Evolutionary conservation across 352 stramenopile genomes (phyloP).

Genomic region (Pythium biforme): DNA sequence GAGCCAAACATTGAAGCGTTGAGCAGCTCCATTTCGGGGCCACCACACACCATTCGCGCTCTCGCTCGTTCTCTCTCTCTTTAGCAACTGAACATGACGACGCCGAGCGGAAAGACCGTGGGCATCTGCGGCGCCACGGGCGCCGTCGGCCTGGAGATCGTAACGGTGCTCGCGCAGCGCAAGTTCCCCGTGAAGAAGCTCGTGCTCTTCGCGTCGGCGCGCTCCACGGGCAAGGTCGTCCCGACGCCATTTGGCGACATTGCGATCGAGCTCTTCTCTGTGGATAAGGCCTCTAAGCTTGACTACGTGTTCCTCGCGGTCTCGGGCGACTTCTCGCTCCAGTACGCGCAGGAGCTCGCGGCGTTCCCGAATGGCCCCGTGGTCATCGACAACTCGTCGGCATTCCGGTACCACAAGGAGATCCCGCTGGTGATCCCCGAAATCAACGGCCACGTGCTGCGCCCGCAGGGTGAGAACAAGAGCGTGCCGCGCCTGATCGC

Average conservation of each 20-base stretch:
- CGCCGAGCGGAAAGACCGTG: conserved; percentile 58
- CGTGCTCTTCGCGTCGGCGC: conserved; percentile 94
- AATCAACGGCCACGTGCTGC: conserved; percentile 92
- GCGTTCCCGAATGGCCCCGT: conserved; percentile 77
- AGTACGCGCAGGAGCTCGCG: conserved; percentile 93
- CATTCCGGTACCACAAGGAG: conserved; percentile 91
- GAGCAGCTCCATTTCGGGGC: conserved; percentile 7
- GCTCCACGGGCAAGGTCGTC: conserved; percentile 91
- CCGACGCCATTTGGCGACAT: conserved; percentile 90
- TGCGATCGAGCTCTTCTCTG: conserved; percentile 94
- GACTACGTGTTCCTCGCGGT: conserved; percentile 98
- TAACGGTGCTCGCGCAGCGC: conserved; percentile 82
- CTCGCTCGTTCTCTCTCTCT: background rate
- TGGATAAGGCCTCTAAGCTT: conserved; percentile 90
- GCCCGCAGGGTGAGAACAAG: conserved; percentile 41
- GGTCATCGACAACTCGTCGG: conserved; percentile 99
- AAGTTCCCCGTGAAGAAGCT: conserved; percentile 92
- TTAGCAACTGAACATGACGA: conserved; percentile 39
- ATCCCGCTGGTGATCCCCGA: conserved; percentile 95
- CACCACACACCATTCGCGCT: background rate
- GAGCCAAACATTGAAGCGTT: conserved; percentile 19
- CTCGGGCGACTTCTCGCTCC: conserved; percentile 95
- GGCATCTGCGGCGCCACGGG: conserved; percentile 87
- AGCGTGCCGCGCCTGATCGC: conserved; percentile 91
- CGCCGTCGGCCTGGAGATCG: conserved; percentile 97